Evolutionary conservation across 257 asterid genomes (phyloP).

Genomic region (Scutellaria galericulata): DNA sequence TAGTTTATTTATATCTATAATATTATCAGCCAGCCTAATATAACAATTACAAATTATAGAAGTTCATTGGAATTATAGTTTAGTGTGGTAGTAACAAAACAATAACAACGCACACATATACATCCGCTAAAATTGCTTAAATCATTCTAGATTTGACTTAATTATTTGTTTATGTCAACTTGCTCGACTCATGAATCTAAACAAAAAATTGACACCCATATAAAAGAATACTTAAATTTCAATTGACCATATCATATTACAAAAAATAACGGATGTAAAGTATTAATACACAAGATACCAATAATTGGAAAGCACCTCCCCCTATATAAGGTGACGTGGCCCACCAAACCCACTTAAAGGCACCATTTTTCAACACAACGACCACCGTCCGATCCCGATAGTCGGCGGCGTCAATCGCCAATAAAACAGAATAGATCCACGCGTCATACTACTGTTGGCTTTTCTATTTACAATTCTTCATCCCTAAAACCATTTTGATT

Average conservation of each 20-base stretch:
- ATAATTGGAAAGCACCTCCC: slow-evolving; percentile 35
- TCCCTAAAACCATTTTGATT: slow-evolving; percentile 16
- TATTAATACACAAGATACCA: slow-evolving; percentile 27
- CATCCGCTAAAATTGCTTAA: slow-evolving; percentile 12
- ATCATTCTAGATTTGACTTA: slow-evolving; percentile 13
- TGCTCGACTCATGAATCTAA: not conserved
- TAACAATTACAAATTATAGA: too few species aligned
- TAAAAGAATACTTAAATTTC: too few species aligned
- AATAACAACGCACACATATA: not conserved
- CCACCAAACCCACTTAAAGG: slow-evolving; percentile 44
- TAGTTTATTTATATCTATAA: too few species aligned
- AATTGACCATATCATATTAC: not conserved
- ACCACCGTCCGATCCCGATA: slow-evolving; percentile 50
- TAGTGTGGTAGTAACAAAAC: not conserved
- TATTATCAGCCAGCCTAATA: too few species aligned
- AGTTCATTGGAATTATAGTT: too few species aligned
- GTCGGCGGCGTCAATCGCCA: slow-evolving; percentile 52
- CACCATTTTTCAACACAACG: slow-evolving; percentile 26
- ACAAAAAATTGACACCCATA: not conserved
- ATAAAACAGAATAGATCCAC: slow-evolving; percentile 31
- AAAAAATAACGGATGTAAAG: not conserved
- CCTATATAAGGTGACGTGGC: slow-evolving; percentile 42
- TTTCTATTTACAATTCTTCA: slow-evolving; percentile 26
- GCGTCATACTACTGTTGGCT: slow-evolving; percentile 38
- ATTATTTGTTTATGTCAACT: slow-evolving; percentile 5